Evolutionary conservation across 108 stramenopile genomes (phyloP), one percentile per base, ranked within the genome.

Genomic region (Seminavis robusta): DNA sequence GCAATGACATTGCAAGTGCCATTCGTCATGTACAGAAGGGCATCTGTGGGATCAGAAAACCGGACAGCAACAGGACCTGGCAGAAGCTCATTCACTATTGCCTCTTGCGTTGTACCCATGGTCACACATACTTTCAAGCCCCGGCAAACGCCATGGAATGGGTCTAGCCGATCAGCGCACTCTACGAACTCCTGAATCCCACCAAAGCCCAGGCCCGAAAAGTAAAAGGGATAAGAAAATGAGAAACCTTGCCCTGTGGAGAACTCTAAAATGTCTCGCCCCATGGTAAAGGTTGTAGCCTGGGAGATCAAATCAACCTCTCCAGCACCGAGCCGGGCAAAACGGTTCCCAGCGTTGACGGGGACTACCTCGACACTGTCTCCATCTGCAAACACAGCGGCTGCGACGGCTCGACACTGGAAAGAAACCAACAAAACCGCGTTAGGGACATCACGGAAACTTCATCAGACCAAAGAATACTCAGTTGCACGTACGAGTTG

Each of bases 191-290:
- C 50, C 13, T 28, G 50, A 3, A 2, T 17, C 1, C 50, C 50
- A 10, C 27, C 50, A 51, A 47, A 51, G 29, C 6, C 31, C 50
- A 51, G 20, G 15, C 50, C 50, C 3, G 27, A 28, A 31, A 13
- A 51, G 4, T 31, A 31, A 31, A 13, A 51, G 6, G 50, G 50
- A 19, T 6, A 2, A 3, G 50, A 25, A 51, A 51, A 51, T 19
- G 27, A 31, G 17, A 30, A 29, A 1, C 50, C 50, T 17, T 17
- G 11, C 2, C 29, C 50, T 13, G 29, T 2, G 15, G 4, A 16
- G 2, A 1, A 5, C 30, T 31, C 13, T 31, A 4, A 7, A 31
- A 30, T 31, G 3, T n/a, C 19, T 32, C 31, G 27, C 15, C 4
- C 31, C 31, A 32, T 4, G 28, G 31, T 51, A 29, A 51, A 13